phyloP scores from a whole-genome alignment of 345 rosid species.

The Acer saccharum region DNA sequence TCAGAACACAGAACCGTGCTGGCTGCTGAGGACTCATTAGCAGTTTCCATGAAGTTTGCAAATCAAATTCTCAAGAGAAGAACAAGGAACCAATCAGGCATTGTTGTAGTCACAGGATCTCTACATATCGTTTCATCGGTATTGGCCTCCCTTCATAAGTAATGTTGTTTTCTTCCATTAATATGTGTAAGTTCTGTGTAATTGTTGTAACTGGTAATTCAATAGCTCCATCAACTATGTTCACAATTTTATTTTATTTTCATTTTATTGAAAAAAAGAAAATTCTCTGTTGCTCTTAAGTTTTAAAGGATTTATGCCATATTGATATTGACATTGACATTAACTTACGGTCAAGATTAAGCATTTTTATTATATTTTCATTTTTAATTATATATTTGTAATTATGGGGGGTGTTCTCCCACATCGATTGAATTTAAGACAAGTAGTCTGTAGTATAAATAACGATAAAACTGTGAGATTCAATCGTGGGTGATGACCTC shows the following conservation, averaged over 20 bases:
- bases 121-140: slow-evolving; percentile 52
- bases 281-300: too few relatives aligned
- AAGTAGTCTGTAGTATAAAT: too few relatives aligned
- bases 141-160: slow-evolving; percentile 29
- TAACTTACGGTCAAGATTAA: too few relatives aligned
- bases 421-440: too few relatives aligned
- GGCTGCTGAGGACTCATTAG: slow-evolving; percentile 36
- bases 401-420: too few relatives aligned
- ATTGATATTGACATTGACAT: too few relatives aligned
- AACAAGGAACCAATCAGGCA: slow-evolving; percentile 24
- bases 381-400: too few relatives aligned
- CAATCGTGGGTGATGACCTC: too few relatives aligned
- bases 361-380: too few relatives aligned
- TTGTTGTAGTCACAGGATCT: slow-evolving; percentile 64
- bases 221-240: neutral
- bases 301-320: too few relatives aligned
- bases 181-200: too few relatives aligned
- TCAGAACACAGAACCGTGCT: slow-evolving; percentile 31
- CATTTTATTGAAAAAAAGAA: neutral
- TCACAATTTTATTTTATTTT: neutral
- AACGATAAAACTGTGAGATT: too few relatives aligned
- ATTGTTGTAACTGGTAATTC: neutral
- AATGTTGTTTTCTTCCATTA: neutral
- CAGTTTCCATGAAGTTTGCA: slow-evolving; percentile 37
- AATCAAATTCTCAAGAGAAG: slow-evolving; percentile 40